Evolutionary conservation across 2,329 filamentous ascomycete species (phyloP), one percentile per base, ranked within the genome.

Genomic region (Fusarium buxicola): DNA sequence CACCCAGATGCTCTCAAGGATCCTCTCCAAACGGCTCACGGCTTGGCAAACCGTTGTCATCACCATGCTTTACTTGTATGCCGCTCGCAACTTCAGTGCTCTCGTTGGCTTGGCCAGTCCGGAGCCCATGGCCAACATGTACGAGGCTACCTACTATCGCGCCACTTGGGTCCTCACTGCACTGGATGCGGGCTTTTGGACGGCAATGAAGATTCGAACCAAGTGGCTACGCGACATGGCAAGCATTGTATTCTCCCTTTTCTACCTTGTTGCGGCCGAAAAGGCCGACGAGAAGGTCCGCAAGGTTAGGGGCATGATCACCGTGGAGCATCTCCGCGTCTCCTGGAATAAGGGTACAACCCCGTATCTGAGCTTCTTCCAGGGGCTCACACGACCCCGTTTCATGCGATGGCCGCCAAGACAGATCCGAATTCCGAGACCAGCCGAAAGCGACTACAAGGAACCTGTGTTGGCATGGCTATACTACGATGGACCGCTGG

Each of bases 151-250:
- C 25, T 99, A 96, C 79, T 99, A 97, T 76, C 89, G 95, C 44
- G 95, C 95, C 52, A 99, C 95, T 73, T 99, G 95, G 95, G 87
- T 98, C 13, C 89, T 95, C 49, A 99, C 95, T 0, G 95, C 93
- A 0, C 79, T 99, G 59, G 95, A 99, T 71, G 95, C 95, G 7
- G 95, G 95, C 2, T 99, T 97, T 76, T 99, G 95, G 95, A 97
- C 93, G 0, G 95, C 95, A 30, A 99, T 99, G 95, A 90, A 88
- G 70, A 94, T 99, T 63, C 86, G 86, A 43, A 75, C 74, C 48
- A 93, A 91, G 70, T 94, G 91, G 87, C 68, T 97, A 36, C 85
- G 93, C 34, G 94, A 98, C 74, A 73, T 97, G 12, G 86, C 91
- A 9, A 93, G 92, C 73, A 82, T 98, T 16, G 81, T 92, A 41